phyloP scores from a whole-genome alignment of 768 basidiomycete genomes.

The Psilocybe subaeruginosa region DNA sequence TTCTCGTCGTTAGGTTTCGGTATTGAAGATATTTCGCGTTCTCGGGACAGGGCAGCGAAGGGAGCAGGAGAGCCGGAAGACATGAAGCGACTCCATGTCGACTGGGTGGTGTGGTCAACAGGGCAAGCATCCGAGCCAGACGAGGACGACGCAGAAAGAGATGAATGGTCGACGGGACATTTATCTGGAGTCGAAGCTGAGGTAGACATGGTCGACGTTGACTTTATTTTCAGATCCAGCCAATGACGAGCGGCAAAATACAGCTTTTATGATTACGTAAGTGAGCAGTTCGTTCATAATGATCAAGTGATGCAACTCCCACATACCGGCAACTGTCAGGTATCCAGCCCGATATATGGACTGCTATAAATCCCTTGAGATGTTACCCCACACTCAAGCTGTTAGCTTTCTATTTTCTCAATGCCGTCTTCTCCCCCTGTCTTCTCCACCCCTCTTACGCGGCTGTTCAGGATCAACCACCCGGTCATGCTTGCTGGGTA shows the following conservation, averaged over 20 bases:
- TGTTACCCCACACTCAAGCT: slow-evolving; percentile 9
- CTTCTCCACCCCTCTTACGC: slow-evolving; percentile 75
- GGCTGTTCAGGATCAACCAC: slow-evolving; percentile 77
- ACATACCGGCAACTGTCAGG: slow-evolving; percentile 11
- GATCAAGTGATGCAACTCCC: slow-evolving; percentile 1
- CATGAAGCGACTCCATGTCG: slow-evolving; percentile 47
- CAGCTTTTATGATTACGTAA: slow-evolving; percentile 19
- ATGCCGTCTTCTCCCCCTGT: slow-evolving; percentile 72
- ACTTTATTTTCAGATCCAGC: slow-evolving; percentile 8
- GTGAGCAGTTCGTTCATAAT: background rate
- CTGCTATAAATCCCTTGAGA: slow-evolving; percentile 1
- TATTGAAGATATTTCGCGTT: slow-evolving; percentile 88
- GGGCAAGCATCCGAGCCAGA: slow-evolving; percentile 32
- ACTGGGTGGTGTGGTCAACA: slow-evolving; percentile 41
- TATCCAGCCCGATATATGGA: slow-evolving; percentile 14
- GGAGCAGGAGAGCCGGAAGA: slow-evolving; percentile 30
- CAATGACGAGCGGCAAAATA: slow-evolving; percentile 10
- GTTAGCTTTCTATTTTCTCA: slow-evolving; percentile 18
- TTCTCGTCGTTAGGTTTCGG: slow-evolving; percentile 71
- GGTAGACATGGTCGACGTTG: slow-evolving; percentile 22
- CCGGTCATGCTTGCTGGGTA: slow-evolving; percentile 84
- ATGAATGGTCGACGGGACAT: slow-evolving; percentile 72
- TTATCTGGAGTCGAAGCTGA: slow-evolving; percentile 29
- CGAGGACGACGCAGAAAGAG: background rate
- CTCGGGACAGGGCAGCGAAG: slow-evolving; percentile 53